Evolutionary conservation across 371 early-diverging fungal species (phyloP).

Genomic region (Coemansia sp.): DNA sequence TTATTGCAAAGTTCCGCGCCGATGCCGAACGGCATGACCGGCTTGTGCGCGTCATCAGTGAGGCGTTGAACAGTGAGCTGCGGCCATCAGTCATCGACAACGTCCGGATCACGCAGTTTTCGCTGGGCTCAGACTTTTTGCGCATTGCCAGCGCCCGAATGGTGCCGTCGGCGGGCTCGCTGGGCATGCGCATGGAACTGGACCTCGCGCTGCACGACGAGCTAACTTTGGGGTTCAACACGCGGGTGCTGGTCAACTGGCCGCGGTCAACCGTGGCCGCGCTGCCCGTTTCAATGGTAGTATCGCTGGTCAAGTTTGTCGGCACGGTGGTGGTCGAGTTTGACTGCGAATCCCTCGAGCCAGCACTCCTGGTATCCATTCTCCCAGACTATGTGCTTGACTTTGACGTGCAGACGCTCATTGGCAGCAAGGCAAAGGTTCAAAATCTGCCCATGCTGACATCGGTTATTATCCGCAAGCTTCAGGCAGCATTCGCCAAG

Average conservation of each 20-base stretch:
- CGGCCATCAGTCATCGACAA: conserved; percentile 80
- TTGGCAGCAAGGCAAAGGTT: conserved; percentile 91
- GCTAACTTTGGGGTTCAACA: conserved; percentile 74
- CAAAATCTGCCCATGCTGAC: conserved; percentile 92
- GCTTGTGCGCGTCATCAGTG: conserved; percentile 71
- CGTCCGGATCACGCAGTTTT: conserved; percentile 84
- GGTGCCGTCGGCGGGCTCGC: conserved; percentile 37
- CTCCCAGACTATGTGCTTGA: conserved; percentile 80
- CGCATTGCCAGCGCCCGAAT: conserved; percentile 58
- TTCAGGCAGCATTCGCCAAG: conserved; percentile 47
- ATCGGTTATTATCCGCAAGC: conserved; percentile 64
- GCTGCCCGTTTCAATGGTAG: conserved; percentile 79
- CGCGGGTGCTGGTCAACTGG: conserved; percentile 88
- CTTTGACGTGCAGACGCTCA: conserved; percentile 79
- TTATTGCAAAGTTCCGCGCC: conserved; percentile 76
- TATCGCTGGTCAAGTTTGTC: conserved; percentile 81
- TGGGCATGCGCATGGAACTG: conserved; percentile 64
- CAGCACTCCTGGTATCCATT: conserved; percentile 52
- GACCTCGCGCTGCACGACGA: conserved; percentile 80
- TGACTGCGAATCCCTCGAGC: conserved; percentile 54
- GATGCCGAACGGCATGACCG: conserved; percentile 76
- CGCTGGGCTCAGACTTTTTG: conserved; percentile 87
- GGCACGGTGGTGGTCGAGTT: conserved; percentile 69
- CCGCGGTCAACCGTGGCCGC: conserved; percentile 83
- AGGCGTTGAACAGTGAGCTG: conserved; percentile 73